Conservation (phyloP, 1,139 yeast species). For the Sugiyamaella grinbergsii region DNA sequence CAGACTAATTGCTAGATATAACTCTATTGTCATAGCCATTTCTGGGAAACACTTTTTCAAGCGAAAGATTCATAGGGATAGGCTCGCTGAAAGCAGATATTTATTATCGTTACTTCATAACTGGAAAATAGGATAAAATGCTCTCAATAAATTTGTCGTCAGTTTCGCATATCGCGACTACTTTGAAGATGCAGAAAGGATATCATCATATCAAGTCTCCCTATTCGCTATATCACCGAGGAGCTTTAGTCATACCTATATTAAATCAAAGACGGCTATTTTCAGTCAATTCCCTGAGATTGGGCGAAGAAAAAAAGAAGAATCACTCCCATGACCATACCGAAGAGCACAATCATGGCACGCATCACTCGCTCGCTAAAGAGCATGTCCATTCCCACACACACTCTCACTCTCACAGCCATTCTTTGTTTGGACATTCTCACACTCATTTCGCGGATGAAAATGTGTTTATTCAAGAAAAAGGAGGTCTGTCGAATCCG, state of each 20-base stretch:
- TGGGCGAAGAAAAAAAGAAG: neutral
- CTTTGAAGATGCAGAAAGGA: neutral
- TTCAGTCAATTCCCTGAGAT: neutral
- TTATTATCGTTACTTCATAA: too few relatives aligned
- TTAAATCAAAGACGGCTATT: neutral
- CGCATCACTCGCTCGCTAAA: neutral
- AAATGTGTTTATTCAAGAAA: conserved; percentile 35
- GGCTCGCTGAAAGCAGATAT: too few relatives aligned
- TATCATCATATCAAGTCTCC: neutral
- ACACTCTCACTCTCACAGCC: conserved; percentile 38
- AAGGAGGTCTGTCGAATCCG: conserved; percentile 58
- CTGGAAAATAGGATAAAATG: too few relatives aligned
- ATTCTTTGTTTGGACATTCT: conserved; percentile 35
- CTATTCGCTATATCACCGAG: neutral
- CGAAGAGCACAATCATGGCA: neutral
- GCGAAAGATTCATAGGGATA: too few relatives aligned
- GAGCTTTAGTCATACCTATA: neutral
- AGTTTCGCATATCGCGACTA: neutral
- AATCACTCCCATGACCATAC: neutral
- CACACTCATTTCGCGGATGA: conserved; percentile 39
- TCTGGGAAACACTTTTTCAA: too few relatives aligned
- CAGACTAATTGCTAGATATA: too few relatives aligned
- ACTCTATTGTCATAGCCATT: too few relatives aligned
- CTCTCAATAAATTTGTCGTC: conserved; percentile 2
- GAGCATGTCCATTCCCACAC: conserved; percentile 19